Base-by-base conservation (phyloP, 768 basidiomycete species). In the Boletellus ananiceps region DNA sequence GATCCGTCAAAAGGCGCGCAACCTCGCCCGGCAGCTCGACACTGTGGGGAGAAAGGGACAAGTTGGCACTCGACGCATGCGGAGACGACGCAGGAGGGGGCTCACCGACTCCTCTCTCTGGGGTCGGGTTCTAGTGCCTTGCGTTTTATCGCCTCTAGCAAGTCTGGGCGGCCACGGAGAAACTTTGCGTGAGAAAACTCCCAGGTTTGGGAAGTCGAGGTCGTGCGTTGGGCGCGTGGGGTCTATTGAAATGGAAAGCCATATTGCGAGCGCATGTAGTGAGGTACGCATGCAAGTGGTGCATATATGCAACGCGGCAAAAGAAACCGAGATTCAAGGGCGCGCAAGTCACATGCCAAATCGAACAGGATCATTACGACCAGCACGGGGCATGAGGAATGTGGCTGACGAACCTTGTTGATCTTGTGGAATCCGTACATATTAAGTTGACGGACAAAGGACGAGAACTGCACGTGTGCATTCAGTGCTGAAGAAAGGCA, bases 401-500 rank as follows among this genome's bases (percentile, higher is more conserved):
- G 49, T 6, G 44, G 25, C 19, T 12, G 44, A 74, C 80, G 53
- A 50, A 88, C 86, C 70, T 89, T 78, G 66, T 92, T 92, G 70
- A 90, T 90, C 71, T 94, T 94, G 69, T 93, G 90, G 69, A 94
- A 95, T 35, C 91, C 91, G 59, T 93, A 95, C 89, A 93, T 94
- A 73, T 95, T 94, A 47, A 94, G 77, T 67, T 94, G 93, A 50
- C 93, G 83, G 36, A 94, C 91, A 67, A 96, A 96, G 62, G 88
- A 91, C 9, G 92, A 92, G 67, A 96, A 95, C 84, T 95, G 61
- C 8, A 29, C 8, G 37, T 50, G 47, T 41, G 46, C 47, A 46
- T 47, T 54, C 40, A 56, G 23, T 13, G 51, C 16, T 34, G 45
- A 40, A 39, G 40, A 40, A 33, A 35, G 13, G 32, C 40, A 47